Conservation (phyloP, 176 grass and related monocot species). For the Triticum timopheevii region DNA sequence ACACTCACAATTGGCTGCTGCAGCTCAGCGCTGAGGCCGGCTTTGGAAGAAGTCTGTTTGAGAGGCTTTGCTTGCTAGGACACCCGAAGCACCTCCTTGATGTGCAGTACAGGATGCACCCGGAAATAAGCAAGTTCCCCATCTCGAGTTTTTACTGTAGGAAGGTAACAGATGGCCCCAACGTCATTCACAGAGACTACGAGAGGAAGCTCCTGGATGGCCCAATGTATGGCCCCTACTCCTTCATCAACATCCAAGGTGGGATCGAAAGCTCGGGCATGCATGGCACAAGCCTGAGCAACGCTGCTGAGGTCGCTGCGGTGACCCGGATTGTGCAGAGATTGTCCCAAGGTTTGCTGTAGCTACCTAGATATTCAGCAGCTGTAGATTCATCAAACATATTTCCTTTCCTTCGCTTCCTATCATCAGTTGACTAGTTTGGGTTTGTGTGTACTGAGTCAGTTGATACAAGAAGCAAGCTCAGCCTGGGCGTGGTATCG, state of each 20-base stretch:
- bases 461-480: background rate
- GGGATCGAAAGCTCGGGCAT: slow-evolving; percentile 2
- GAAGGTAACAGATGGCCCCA: slow-evolving; percentile 60
- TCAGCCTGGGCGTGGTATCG: slow-evolving; percentile 47
- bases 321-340: background rate
- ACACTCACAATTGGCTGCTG: background rate
- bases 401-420: background rate
- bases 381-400: background rate
- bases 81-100: slow-evolving; percentile 58
- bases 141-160: slow-evolving; percentile 53
- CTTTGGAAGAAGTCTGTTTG: slow-evolving; percentile 67
- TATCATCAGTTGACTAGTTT: background rate
- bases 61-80: slow-evolving; percentile 65
- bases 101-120: slow-evolving; percentile 84
- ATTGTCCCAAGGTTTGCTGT: slow-evolving; percentile 39
- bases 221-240: slow-evolving; percentile 57
- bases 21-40: slow-evolving; percentile 50
- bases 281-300: background rate
- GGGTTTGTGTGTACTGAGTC: background rate
- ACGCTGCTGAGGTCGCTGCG: background rate
- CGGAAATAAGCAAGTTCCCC: slow-evolving; percentile 65
- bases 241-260: slow-evolving; percentile 57
- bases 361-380: background rate
- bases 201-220: slow-evolving; percentile 33
- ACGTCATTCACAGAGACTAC: slow-evolving; percentile 49